Evolutionary conservation across 2,329 filamentous ascomycete genomes (phyloP).

Genomic region (Monosporascus sp.): DNA sequence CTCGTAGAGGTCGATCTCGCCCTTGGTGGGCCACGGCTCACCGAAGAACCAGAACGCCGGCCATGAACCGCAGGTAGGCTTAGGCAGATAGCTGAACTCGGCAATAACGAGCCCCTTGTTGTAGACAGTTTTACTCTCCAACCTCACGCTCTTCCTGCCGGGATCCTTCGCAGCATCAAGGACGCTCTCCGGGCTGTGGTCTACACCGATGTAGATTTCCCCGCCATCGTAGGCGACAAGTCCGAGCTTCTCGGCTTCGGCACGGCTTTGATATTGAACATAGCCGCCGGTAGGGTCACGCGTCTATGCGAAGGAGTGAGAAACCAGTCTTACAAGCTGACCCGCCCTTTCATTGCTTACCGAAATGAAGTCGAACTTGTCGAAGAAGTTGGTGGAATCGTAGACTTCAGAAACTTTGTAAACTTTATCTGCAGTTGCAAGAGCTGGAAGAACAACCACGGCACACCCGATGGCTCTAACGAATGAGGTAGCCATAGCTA

Average conservation of each 20-base stretch:
- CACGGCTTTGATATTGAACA: conserved; percentile 46
- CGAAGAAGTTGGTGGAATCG: conserved; percentile 40
- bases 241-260: conserved; percentile 29
- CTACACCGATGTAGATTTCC: conserved; percentile 36
- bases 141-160: conserved; percentile 54
- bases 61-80: conserved; percentile 63
- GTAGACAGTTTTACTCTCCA: conserved; percentile 59
- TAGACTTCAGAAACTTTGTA: conserved; percentile 37
- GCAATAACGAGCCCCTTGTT: conserved; percentile 63
- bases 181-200: conserved; percentile 23
- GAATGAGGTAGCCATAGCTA: conserved; percentile 37
- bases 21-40: conserved; percentile 52
- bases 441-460: conserved; percentile 30
- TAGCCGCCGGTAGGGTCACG: conserved; percentile 60
- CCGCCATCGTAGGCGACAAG: conserved; percentile 28
- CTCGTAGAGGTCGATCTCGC: conserved; percentile 66
- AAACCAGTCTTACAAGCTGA: not conserved
- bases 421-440: conserved; percentile 27
- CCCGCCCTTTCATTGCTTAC: conserved; percentile 15
- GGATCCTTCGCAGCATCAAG: conserved; percentile 12
- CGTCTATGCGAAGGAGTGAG: conserved; percentile 8
- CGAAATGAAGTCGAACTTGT: conserved; percentile 40
- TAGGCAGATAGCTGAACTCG: conserved; percentile 65
- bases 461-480: conserved; percentile 32
- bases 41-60: conserved; percentile 59